Conservation (phyloP, 2,329 filamentous ascomycete species). For the Parastagonospora avenae region DNA sequence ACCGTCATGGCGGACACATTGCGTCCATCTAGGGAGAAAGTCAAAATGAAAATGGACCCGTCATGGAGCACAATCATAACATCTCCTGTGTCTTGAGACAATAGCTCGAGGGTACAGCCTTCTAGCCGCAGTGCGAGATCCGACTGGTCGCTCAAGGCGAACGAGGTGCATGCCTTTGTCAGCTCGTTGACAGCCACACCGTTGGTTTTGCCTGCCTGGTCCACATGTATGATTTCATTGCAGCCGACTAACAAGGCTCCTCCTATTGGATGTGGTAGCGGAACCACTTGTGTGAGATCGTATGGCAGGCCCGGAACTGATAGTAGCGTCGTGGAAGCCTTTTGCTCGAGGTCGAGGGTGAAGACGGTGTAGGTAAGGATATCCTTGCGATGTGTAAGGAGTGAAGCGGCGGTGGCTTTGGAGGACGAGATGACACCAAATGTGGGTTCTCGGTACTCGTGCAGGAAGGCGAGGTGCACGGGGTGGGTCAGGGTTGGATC, state of each 20-base stretch:
- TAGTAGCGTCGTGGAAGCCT: slow-evolving; percentile 88
- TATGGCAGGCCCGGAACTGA: slow-evolving; percentile 85
- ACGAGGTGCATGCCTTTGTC: slow-evolving; percentile 79
- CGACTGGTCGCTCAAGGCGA: slow-evolving; percentile 85
- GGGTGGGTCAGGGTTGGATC: slow-evolving; percentile 87
- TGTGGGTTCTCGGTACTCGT: slow-evolving; percentile 97
- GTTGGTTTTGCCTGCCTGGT: slow-evolving; percentile 92
- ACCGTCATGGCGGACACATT: slow-evolving; percentile 88
- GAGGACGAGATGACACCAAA: slow-evolving; percentile 91
- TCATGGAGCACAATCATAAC: slow-evolving; percentile 80
- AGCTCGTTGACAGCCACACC: slow-evolving; percentile 93
- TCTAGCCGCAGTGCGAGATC: slow-evolving; percentile 80
- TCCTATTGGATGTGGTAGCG: slow-evolving; percentile 83
- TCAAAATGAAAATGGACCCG: slow-evolving; percentile 75
- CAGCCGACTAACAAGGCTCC: slow-evolving; percentile 84
- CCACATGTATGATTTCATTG: slow-evolving; percentile 93
- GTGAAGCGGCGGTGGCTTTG: slow-evolving; percentile 71
- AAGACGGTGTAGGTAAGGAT: slow-evolving; percentile 91
- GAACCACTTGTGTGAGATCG: slow-evolving; percentile 81
- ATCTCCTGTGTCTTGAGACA: slow-evolving; percentile 79
- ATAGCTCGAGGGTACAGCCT: slow-evolving; percentile 74
- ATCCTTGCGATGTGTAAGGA: slow-evolving; percentile 79
- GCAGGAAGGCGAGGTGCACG: slow-evolving; percentile 87
- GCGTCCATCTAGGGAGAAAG: slow-evolving; percentile 86
- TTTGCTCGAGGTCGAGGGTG: slow-evolving; percentile 90